Percentiles rank a stretch among this genome's conserved stretches.
phyloP scores from a whole-genome alignment of 1,284 basidiomycete genomes.

The Fomes fomentarius region DNA sequence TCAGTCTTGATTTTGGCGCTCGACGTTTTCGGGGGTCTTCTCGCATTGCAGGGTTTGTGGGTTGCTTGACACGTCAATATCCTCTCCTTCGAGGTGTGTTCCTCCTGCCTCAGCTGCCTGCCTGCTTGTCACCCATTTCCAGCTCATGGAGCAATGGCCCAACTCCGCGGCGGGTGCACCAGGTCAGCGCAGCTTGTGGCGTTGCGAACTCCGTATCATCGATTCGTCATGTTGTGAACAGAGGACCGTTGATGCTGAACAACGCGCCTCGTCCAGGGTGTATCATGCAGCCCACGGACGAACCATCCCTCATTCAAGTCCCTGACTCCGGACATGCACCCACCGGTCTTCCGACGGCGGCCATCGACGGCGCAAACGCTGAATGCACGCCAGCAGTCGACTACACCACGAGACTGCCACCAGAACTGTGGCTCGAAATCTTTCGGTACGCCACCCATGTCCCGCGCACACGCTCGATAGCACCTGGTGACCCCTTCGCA shows the following conservation, averaged over 20 bases:
- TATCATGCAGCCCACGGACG: neutral
- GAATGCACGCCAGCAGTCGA: constrained; percentile 8
- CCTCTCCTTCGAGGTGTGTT: neutral
- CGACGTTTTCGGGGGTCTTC: neutral
- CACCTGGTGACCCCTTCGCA: constrained; percentile 27
- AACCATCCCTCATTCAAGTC: neutral
- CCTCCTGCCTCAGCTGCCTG: neutral
- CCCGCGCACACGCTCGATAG: constrained; percentile 32
- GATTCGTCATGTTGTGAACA: neutral
- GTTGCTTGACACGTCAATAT: neutral
- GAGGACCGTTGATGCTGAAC: constrained; percentile 9
- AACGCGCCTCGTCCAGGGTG: constrained; percentile 15
- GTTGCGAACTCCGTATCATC: neutral
- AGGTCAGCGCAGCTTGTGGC: neutral
- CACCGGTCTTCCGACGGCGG: neutral
- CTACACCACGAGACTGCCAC: constrained; percentile 41
- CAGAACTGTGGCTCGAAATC: constrained; percentile 60
- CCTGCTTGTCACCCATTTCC: neutral
- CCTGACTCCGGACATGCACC: neutral
- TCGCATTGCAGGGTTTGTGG: neutral
- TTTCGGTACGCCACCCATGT: constrained; percentile 58
- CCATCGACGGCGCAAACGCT: neutral
- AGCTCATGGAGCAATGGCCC: neutral
- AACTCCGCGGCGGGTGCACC: neutral
- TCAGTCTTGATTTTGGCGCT: neutral